Evolutionary conservation across 139 green algal species (phyloP), one percentile per base, ranked within the genome.

Genomic region (Trebouxia sp.): DNA sequence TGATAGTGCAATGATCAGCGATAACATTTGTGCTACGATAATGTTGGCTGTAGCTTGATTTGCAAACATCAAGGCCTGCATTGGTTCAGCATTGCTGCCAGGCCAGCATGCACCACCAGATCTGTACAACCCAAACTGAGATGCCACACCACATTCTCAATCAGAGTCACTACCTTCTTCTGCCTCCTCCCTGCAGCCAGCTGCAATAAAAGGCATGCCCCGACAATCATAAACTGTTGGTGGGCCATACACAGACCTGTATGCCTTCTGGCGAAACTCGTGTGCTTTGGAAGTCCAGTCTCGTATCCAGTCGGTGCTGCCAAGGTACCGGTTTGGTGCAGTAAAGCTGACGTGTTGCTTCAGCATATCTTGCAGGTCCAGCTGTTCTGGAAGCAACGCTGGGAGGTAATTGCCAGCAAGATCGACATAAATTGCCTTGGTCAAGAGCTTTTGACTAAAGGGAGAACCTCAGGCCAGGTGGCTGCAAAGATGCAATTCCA

Each of bases 71-170:
- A 67, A 67, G 56, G 56, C n/a, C 56, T 67, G 56, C n/a, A 41
- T 42, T 67, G 56, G 56, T 67, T 67, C 56, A 67, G 56, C 56
- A 67, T 67, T 67, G 56, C n/a, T 39, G 56, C 56, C 56, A 67
- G n/a, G 56, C 56, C 56, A 67, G 14, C 56, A 67, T 67, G n/a
- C 56, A 39, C 56, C 56, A 67, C 3, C 56, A 67, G 56, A 67
- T 67, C 56, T 67, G 56, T 67, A 42, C n/a, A 28, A 67, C 56
- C 56, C 56, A 67, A 42, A 42, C n/a, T 67, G 26, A 67, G 56
- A 28, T 67, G 56, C 12, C 12, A 39, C 56, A 41, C 56, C 58
- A 26, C 30, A 24, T 39, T 41, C 3, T 69, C 7, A 42, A 39
- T 42, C 28, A 41, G 1, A 69, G 30, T 53, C 47, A 53, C 47